Conservation (phyloP, 1,284 basidiomycete species). For the Chalciporus sp. region DNA sequence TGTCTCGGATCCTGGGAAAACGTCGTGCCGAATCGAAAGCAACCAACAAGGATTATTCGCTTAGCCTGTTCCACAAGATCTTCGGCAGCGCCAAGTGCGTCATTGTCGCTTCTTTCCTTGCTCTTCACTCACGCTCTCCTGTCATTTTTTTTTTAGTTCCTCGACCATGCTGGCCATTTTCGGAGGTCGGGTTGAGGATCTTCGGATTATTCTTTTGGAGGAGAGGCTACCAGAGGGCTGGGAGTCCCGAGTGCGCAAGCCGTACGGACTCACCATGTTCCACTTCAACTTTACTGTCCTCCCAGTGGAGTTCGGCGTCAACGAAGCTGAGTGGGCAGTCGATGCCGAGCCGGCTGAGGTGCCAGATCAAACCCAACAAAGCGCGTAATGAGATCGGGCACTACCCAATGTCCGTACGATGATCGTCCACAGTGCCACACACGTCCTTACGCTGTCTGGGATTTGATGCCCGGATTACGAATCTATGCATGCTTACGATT, state of each 20-base stretch:
- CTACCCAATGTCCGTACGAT: neutral
- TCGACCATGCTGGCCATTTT: conserved; percentile 49
- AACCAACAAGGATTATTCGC: conserved; percentile 56
- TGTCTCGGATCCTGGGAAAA: conserved; percentile 56
- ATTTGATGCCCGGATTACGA: neutral
- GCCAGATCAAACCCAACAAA: neutral
- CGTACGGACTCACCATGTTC: conserved; percentile 59
- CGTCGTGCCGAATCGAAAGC: conserved; percentile 57
- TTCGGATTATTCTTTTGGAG: conserved; percentile 57
- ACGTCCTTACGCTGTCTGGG: neutral
- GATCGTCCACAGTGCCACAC: neutral
- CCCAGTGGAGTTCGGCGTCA: conserved; percentile 51
- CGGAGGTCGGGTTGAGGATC: conserved; percentile 60
- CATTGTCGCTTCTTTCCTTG: neutral
- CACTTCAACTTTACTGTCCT: conserved; percentile 59
- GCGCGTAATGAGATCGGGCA: neutral
- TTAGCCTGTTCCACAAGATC: conserved; percentile 51
- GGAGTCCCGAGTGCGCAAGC: conserved; percentile 59
- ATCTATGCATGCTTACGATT: neutral
- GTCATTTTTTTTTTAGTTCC: conserved; percentile 13
- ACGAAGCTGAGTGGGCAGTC: conserved; percentile 35
- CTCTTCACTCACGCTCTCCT: neutral
- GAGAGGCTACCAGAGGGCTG: conserved; percentile 71
- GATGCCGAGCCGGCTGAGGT: conserved; percentile 9
- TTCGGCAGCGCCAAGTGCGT: conserved; percentile 72